phyloP scores from a whole-genome alignment of 2,329 filamentous ascomycete species.

The Nothomitra cinnamomea region DNA sequence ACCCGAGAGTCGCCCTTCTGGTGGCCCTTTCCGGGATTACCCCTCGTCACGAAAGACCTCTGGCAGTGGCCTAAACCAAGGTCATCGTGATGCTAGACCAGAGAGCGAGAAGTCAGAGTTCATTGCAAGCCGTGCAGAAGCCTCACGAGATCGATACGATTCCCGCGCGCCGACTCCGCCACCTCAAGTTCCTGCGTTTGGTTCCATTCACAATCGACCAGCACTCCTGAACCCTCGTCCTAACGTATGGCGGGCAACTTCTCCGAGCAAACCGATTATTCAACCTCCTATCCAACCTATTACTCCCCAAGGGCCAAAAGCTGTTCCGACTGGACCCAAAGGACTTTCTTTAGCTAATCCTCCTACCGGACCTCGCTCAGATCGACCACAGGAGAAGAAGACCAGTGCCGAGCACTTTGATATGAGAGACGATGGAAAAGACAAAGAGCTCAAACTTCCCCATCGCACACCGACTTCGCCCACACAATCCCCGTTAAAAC shows the following conservation, averaged over 20 bases:
- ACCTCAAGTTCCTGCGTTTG: constrained; percentile 37
- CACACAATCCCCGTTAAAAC: background rate
- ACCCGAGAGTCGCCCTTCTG: background rate
- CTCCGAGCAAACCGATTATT: constrained; percentile 17
- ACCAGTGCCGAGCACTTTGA: background rate
- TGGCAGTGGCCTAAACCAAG: background rate
- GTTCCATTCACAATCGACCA: constrained; percentile 18
- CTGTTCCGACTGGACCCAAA: background rate
- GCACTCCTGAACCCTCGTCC: constrained; percentile 12
- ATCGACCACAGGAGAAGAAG: background rate
- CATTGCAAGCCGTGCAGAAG: constrained; percentile 27
- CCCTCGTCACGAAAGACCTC: background rate
- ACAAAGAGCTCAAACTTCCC: background rate
- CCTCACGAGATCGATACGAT: constrained; percentile 28
- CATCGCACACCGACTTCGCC: background rate
- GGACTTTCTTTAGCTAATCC: background rate
- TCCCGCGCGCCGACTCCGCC: constrained; percentile 34
- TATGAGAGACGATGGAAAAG: background rate
- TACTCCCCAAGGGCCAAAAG: constrained; percentile 1
- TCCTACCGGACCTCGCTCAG: constrained; percentile 2
- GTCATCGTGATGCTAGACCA: constrained; percentile 13
- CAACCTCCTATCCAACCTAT: background rate
- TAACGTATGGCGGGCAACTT: constrained; percentile 25
- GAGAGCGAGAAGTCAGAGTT: constrained; percentile 23
- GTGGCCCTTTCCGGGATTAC: background rate